These are phyloP conservation scores for Cladorrhinum samala DNA, from an alignment of 495 filamentous ascomycete genomes.

Conservation along the genomic window DNA sequence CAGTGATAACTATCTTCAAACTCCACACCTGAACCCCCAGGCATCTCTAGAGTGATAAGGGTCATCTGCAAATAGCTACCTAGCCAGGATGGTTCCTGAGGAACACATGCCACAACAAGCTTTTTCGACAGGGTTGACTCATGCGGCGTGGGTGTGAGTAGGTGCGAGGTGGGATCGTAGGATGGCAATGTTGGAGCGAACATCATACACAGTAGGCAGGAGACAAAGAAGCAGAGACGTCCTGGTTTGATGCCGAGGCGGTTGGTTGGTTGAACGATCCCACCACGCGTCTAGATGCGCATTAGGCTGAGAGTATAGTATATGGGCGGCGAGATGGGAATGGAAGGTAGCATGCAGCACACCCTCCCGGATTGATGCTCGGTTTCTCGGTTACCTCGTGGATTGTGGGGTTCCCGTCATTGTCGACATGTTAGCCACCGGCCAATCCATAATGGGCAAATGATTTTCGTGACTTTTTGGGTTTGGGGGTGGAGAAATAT, in stretches of 20 bases:
- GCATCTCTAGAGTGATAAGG: not conserved
- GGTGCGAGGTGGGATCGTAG: not conserved
- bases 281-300: not conserved
- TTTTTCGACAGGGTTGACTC: conserved; percentile 17
- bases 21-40: too few relatives aligned
- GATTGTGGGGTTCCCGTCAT: too few relatives aligned
- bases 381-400: too few relatives aligned
- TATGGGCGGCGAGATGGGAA: not conserved
- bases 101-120: not conserved
- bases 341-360: not conserved
- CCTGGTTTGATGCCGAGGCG: not conserved
- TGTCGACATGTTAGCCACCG: too few relatives aligned
- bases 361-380: not conserved
- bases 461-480: too few relatives aligned
- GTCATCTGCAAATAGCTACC: not conserved
- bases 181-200: too few relatives aligned
- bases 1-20: too few relatives aligned
- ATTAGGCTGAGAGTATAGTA: not conserved
- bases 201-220: too few relatives aligned
- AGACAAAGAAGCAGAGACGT: not conserved
- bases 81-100: not conserved
- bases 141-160: conserved; percentile 14
- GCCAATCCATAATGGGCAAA: too few relatives aligned
- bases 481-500: too few relatives aligned
- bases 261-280: not conserved